Base-by-base conservation (phyloP, 2,329 filamentous ascomycete species). In the Alternaria rosae region DNA sequence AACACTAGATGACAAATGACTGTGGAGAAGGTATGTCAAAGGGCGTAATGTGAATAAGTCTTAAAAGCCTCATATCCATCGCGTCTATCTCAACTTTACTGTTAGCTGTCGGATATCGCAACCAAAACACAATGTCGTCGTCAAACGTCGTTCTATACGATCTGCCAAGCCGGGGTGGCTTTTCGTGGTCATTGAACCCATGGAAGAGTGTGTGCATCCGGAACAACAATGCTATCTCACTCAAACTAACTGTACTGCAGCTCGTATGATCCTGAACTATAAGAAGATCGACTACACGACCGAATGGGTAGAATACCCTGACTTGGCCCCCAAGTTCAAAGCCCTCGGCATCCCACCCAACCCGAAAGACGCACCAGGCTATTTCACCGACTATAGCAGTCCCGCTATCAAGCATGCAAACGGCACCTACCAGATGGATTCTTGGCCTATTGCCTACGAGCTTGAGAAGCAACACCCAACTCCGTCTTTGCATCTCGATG, bases 291-390 rank as follows among this genome's bases (percentile, higher is more conserved):
- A 87, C 47, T 92, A 92, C 80, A 84, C 85, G 72, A 92, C 89
- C 0, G 82, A 89, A 83, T 92, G 89, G 88, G 78, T 88, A 15
- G 88, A 91, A 71, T 92, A 91, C 67, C 89, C 89, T 1, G 86
- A 91, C 35, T 82, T 93, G 62, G 84, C 82, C 59, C 78, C 86
- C 2, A 85, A 76, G 3, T 80, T 92, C 52, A 81, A 86, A 47
- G 8, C 47, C 21, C 28, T 61, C 42, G 82, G 81, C 57, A 72
- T 86, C 54, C 78, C 82, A 15, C 81, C 87, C 20, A 85, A 87
- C 52, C 65, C 78, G 35, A 67, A 71, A 6, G 65, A 70, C 13
- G 65, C 66, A 7, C 75, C 74, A 9, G 75, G 76, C 3, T 76
- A 77, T 35, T 72, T 71, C 28, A 66, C 76, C 10, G 71, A 74